These are phyloP conservation scores for Ogataea corticis DNA, from an alignment of 805 yeast genomes.

Conservation along the genomic window DNA sequence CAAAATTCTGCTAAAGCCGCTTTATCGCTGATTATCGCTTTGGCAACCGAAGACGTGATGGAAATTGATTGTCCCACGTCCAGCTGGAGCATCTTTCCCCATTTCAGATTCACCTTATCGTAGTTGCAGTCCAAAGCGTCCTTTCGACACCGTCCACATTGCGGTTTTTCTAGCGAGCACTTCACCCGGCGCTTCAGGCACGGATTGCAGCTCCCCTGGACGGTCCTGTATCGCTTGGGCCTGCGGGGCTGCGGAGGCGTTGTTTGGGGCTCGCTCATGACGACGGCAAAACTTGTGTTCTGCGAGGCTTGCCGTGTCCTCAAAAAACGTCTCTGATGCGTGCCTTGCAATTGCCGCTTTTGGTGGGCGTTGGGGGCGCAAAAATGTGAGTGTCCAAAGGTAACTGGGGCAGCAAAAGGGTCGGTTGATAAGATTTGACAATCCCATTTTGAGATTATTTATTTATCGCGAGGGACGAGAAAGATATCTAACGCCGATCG, in stretches of 20 bases:
- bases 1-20: too few relatives aligned
- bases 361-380: too few relatives aligned
- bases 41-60: not conserved
- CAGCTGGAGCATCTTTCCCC: conserved; percentile 40
- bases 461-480: too few relatives aligned
- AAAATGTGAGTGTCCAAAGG: too few relatives aligned
- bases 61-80: not conserved
- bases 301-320: too few relatives aligned
- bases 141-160: conserved; percentile 41
- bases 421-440: too few relatives aligned
- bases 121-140: conserved; percentile 44
- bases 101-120: conserved; percentile 42
- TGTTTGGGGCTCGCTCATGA: not conserved
- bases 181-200: conserved; percentile 49
- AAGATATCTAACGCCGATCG: too few relatives aligned
- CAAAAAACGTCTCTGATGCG: too few relatives aligned
- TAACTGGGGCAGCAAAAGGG: too few relatives aligned
- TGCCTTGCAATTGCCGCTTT: too few relatives aligned
- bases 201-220: conserved; percentile 42
- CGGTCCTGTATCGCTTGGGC: conserved; percentile 27
- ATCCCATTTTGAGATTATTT: too few relatives aligned
- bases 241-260: not conserved
- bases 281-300: not conserved
- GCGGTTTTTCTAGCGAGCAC: conserved; percentile 45
- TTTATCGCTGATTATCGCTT: not conserved